Percentiles rank a stretch among this genome's conserved stretches.
Conservation (phyloP, 768 basidiomycete genomes). For the Gymnopilus dilepis region DNA sequence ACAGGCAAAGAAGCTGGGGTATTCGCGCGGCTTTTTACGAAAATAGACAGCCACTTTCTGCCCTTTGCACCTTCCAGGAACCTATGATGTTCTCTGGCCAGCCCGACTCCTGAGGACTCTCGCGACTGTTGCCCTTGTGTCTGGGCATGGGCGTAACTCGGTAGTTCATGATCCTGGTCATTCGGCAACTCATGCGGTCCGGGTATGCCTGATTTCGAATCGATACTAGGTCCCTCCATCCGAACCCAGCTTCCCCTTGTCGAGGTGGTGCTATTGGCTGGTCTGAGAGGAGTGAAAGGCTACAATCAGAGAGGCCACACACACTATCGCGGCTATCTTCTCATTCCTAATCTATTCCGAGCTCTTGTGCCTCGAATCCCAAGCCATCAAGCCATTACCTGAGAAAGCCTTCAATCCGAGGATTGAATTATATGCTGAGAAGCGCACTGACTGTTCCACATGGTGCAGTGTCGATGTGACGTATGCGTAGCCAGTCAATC, state of each 20-base stretch:
- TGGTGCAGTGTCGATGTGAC: slow-evolving; percentile 6
- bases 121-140: slow-evolving; percentile 1
- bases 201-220: slow-evolving; percentile 9
- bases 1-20: slow-evolving; percentile 44
- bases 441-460: slow-evolving; percentile 4
- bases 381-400: slow-evolving; percentile 9
- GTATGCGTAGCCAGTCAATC: not conserved
- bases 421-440: slow-evolving; percentile 1
- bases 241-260: not conserved
- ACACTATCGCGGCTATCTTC: not conserved
- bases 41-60: slow-evolving; percentile 53
- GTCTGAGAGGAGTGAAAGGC: too few relatives aligned
- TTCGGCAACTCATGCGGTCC: slow-evolving; percentile 11
- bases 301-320: not conserved
- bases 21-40: slow-evolving; percentile 52
- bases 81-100: slow-evolving; percentile 40
- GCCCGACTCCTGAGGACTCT: not conserved
- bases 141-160: slow-evolving; percentile 23
- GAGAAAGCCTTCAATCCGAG: slow-evolving; percentile 3
- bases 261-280: not conserved
- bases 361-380: slow-evolving; percentile 4
- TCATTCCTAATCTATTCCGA: not conserved
- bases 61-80: slow-evolving; percentile 49
- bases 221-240: not conserved
- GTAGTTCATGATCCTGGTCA: slow-evolving; percentile 24